Evolutionary conservation across 2,329 filamentous ascomycete genomes (phyloP), one percentile per base, ranked within the genome.

Genomic region (Fusarium robinianum): DNA sequence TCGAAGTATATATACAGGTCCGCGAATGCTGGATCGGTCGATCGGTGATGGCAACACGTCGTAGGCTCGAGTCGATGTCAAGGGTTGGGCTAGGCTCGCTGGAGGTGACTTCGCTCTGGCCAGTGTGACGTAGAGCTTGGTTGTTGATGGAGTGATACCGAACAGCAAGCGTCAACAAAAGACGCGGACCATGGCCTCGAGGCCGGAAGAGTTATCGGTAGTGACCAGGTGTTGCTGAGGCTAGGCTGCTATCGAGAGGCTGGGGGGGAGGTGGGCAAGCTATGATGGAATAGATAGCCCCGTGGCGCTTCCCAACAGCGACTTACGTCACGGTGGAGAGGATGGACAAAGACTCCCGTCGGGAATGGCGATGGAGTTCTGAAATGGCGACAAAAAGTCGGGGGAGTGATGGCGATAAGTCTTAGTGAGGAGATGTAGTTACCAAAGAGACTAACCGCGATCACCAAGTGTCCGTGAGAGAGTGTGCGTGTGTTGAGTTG

Each of bases 231-330:
- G 41, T 45, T 32, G 49, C 42, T 36, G 32, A 19, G 46, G 33
- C 46, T 48, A 54, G 57, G 49, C 37, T 44, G 41, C 46, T 46
- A 32, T 52, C 27, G 41, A 56, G 57, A 60, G 57, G 57, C 48
- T 60, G 57, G 57, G 57, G 45, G 37, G 43, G 17, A 24, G 19
- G 34, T 34, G 29, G 46, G 40, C 27, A 33, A 45, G 45, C 31
- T 15, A 37, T 45, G 45, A 38, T 24, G 15, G 41, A 45, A 33
- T 53, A n/a, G n/a, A n/a, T n/a, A n/a, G 49, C 45, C 48, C 36
- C 34, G 37, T 32, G 23, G 24, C 12, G 16, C 17, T 23, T 16
- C 21, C 27, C 23, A 45, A 22, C 26, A 32, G 31, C 12, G 38
- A 23, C 23, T 40, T 34, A 22, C 26, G 44, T 35, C 21, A 21